A percentile compares a stretch with the other conserved stretches of the same genome.
Evolutionary conservation across 768 basidiomycete species (phyloP).

Genomic region (Xanthoconium stramineum): DNA sequence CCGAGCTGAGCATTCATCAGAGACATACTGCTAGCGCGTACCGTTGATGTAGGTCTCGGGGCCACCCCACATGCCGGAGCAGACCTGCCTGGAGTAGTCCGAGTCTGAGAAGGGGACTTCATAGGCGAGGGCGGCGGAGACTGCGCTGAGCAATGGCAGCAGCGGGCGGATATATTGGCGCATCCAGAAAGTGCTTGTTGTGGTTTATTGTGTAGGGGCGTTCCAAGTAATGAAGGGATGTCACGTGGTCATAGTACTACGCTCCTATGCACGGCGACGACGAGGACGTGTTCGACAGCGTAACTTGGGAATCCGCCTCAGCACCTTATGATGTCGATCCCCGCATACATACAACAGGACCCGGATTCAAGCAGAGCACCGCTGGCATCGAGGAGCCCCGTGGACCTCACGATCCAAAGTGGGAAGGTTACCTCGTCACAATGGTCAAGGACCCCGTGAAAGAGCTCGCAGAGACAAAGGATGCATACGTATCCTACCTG

Average conservation of each 20-base stretch:
- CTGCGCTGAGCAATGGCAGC: constrained; percentile 29
- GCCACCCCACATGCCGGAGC: constrained; percentile 93
- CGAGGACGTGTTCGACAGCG: constrained; percentile 88
- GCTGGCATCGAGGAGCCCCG: constrained; percentile 62
- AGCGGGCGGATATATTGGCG: constrained; percentile 21
- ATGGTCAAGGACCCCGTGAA: constrained; percentile 90
- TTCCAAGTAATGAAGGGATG: constrained; percentile 4
- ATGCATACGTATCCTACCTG: constrained; percentile 93
- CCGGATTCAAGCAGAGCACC: constrained; percentile 81
- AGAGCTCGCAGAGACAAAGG: constrained; percentile 95
- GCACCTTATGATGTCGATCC: constrained; percentile 50
- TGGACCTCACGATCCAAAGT: constrained; percentile 78
- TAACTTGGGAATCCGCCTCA: constrained; percentile 83
- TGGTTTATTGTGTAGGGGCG: constrained; percentile 20
- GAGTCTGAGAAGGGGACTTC: constrained; percentile 67
- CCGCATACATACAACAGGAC: constrained; percentile 46
- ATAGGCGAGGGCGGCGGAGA: constrained; percentile 45
- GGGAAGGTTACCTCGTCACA: constrained; percentile 84
- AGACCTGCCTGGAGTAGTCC: constrained; percentile 86
- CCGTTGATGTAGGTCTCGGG: constrained; percentile 80
- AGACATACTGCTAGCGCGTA: constrained; percentile 32
- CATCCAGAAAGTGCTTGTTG: constrained; percentile 31
- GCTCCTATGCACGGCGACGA: constrained; percentile 72
- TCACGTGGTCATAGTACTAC: constrained; percentile 24
- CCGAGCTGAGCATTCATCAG: constrained; percentile 5